phyloP scores from a whole-genome alignment of 306 rosid species.

The Casuarina equisetifolia region DNA sequence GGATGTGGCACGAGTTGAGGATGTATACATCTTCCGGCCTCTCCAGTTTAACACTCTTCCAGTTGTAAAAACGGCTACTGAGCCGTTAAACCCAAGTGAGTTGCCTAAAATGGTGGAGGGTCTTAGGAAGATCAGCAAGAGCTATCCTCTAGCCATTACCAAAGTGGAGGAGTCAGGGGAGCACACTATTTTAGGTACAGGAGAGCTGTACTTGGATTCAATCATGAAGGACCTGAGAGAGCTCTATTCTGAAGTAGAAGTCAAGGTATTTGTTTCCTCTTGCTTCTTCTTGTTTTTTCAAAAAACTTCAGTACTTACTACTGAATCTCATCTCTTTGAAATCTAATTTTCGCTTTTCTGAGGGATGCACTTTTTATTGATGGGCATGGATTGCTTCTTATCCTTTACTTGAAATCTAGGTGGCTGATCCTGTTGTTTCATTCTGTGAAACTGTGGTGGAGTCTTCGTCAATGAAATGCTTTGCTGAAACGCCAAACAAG shows the following conservation, averaged over 20 bases:
- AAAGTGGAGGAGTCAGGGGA: constrained; percentile 99
- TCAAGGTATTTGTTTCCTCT: constrained; percentile 56
- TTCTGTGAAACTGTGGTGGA: constrained; percentile 98
- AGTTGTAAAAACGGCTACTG: constrained; percentile 96
- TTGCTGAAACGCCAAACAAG: constrained; percentile 97
- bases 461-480: constrained; percentile 95
- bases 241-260: constrained; percentile 98
- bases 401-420: constrained; percentile 48
- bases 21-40: constrained; percentile 87
- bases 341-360: constrained; percentile 4
- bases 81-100: constrained; percentile 97
- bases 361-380: constrained; percentile 25
- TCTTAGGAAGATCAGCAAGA: constrained; percentile 94
- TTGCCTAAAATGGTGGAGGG: constrained; percentile 99
- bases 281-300: background rate
- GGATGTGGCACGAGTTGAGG: constrained; percentile 63
- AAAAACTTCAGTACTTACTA: background rate
- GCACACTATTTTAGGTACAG: constrained; percentile 93
- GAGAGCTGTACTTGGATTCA: constrained; percentile 98
- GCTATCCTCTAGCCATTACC: constrained; percentile 95
- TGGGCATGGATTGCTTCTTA: constrained; percentile 25
- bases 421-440: constrained; percentile 97
- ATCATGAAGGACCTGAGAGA: constrained; percentile 99
- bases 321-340: constrained; percentile 3
- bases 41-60: constrained; percentile 94